Evolutionary conservation across 768 basidiomycete genomes (phyloP).

Genomic region (Suillus spraguei): DNA sequence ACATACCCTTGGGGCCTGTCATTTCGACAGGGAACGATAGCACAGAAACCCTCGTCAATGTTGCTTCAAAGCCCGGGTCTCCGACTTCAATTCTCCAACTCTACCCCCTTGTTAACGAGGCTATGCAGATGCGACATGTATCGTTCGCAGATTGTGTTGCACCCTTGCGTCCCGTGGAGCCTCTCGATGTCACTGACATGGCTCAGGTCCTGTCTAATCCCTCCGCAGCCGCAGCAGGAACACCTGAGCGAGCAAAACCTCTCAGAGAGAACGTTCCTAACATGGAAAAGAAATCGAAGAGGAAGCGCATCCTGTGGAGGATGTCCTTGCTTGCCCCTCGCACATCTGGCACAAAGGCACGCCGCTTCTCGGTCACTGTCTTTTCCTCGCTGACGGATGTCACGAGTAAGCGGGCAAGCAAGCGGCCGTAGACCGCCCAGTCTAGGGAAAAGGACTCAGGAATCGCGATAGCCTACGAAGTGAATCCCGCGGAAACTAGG

Average conservation of each 20-base stretch:
- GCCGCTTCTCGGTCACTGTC: conserved; percentile 24
- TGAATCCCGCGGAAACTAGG: background rate
- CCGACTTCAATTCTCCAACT: background rate
- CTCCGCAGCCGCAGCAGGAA: background rate
- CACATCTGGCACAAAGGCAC: conserved; percentile 12
- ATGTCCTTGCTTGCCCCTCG: conserved; percentile 20
- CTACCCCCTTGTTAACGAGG: background rate
- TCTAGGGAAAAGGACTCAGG: background rate
- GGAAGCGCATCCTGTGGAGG: conserved; percentile 8
- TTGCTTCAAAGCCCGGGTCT: background rate
- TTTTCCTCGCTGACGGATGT: background rate
- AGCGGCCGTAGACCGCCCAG: background rate
- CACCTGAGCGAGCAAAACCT: background rate
- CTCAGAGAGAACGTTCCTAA: background rate
- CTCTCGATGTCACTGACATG: background rate
- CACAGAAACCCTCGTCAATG: background rate
- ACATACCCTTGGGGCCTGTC: background rate
- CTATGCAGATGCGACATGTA: background rate
- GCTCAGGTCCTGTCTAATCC: conserved; percentile 7
- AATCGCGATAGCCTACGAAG: background rate
- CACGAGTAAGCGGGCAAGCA: background rate
- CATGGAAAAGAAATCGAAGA: background rate
- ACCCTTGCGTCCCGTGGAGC: background rate
- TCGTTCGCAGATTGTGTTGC: background rate
- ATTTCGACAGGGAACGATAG: background rate